A percentile compares a stretch with the other conserved stretches of the same genome.
Evolutionary conservation across 768 basidiomycete species (phyloP).

Genomic region (Dendrothele bispora): DNA sequence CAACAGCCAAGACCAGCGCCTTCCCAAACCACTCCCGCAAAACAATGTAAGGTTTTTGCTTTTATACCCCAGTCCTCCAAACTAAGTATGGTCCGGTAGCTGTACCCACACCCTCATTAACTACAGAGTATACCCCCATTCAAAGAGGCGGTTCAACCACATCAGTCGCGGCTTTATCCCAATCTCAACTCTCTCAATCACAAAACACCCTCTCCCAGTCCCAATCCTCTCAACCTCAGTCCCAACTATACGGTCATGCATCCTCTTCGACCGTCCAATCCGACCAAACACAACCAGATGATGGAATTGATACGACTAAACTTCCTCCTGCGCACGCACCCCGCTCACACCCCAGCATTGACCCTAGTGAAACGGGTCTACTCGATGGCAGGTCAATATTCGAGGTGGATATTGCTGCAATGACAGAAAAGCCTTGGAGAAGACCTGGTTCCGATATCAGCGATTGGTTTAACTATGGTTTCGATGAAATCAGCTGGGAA

Average conservation of each 20-base stretch:
- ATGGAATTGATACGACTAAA: conserved; percentile 60
- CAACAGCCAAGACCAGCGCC: conserved; percentile 14
- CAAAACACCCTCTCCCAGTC: conserved; percentile 10
- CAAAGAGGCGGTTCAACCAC: conserved; percentile 52
- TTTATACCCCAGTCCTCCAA: background rate
- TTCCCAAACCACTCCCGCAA: conserved; percentile 32
- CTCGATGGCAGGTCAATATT: conserved; percentile 79
- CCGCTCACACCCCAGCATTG: conserved; percentile 77
- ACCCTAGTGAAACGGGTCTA: conserved; percentile 63
- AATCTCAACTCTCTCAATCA: conserved; percentile 5
- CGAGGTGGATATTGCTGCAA: conserved; percentile 75
- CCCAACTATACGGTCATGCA: too few species aligned
- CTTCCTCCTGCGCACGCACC: conserved; percentile 72
- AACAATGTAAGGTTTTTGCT: conserved; percentile 13
- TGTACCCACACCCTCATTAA: conserved; percentile 58
- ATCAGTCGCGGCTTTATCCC: conserved; percentile 25
- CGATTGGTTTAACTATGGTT: conserved; percentile 99
- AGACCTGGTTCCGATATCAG: conserved; percentile 88
- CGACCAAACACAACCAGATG: conserved; percentile 30
- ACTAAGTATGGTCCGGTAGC: too few species aligned
- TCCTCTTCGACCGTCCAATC: too few species aligned
- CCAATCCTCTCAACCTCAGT: conserved; percentile 16
- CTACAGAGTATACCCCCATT: conserved; percentile 81
- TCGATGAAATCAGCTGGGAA: conserved; percentile 96
- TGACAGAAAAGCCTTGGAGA: conserved; percentile 89